Base-by-base conservation (phyloP, 495 filamentous ascomycete species). In the Penicillium subrubescens region DNA sequence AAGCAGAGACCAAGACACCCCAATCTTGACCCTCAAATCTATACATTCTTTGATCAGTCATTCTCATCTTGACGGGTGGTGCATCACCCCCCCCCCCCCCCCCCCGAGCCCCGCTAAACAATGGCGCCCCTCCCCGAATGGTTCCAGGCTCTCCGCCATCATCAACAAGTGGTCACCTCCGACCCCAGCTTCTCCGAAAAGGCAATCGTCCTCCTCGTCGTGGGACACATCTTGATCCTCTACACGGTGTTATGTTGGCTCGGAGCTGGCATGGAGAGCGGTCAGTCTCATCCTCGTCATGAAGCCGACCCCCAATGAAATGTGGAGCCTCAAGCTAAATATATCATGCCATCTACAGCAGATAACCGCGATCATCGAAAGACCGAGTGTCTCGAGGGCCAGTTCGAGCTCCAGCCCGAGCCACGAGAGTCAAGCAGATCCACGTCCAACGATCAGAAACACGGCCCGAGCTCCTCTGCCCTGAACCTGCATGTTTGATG, bases 121-220 rank as follows among this genome's bases (percentile, higher is more conserved):
- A 54, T 54, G 51, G 51, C 51, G 27, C 51, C 51, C 8, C 15
- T 54, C 15, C 51, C 51, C 15, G 51, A 54, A n/a, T 31, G 27
- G 51, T 17, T 54, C 51, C 31, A 54, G 8, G n/a, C 27, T 0
- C 15, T 54, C 51, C 51, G 33, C 14, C 31, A 34, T 15, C 5
- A 29, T 14, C 51, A 23, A 23, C 25, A 54, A 34, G 51, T 34
- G 27, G 33, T 34, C 27, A 17, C 51, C 27, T 54, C 31, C 5
- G 27, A 54, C 8, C 27, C 51, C 51, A 54, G 15, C 31, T 34
- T 54, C 51, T 1, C 51, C 27, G 51, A 54, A 34, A 54, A 54
- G 27, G 31, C 31, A 3, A 34, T 34, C 51, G 27, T 33, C 12
- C 51, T 54, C 15, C 27, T 54, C 15, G 51, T 54, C 27, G 25